These are phyloP conservation scores for Adansonia gregorii DNA, from an alignment of 441 rosid genomes.

Conservation along the genomic window DNA sequence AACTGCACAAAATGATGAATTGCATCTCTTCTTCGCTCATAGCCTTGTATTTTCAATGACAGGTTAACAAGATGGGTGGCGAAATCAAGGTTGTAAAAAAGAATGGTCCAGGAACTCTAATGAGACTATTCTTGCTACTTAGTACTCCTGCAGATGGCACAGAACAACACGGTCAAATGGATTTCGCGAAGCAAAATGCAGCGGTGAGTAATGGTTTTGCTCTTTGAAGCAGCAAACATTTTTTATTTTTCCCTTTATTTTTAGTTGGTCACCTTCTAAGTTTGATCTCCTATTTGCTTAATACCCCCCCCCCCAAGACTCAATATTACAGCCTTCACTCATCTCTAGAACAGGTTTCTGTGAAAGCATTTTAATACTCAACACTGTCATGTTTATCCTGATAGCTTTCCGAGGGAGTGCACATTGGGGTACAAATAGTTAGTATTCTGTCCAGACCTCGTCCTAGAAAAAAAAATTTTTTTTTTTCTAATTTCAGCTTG, in stretches of 20 bases:
- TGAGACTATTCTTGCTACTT: constrained; percentile 74
- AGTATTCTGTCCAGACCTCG: neutral
- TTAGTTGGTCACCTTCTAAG: neutral
- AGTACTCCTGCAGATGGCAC: constrained; percentile 49
- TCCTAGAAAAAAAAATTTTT: neutral
- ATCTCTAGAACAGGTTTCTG: neutral
- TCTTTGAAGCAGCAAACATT: neutral
- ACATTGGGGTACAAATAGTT: neutral
- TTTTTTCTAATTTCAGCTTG: neutral
- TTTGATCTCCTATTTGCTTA: neutral
- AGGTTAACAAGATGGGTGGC: constrained; percentile 99
- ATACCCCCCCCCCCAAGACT: neutral
- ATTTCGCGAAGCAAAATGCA: constrained; percentile 57
- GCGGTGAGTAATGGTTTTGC: constrained; percentile 51
- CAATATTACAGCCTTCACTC: neutral
- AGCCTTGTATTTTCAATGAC: constrained; percentile 23
- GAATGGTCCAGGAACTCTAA: constrained; percentile 78
- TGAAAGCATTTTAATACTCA: neutral
- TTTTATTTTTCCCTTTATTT: too few relatives aligned
- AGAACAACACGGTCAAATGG: constrained; percentile 51
- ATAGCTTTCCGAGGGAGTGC: neutral
- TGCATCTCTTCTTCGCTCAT: constrained; percentile 15
- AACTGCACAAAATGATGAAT: constrained; percentile 12
- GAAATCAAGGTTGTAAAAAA: constrained; percentile 90
- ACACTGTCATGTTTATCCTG: too few relatives aligned